phyloP scores from a whole-genome alignment of 495 filamentous ascomycete genomes.

The Glonium stellatum region DNA sequence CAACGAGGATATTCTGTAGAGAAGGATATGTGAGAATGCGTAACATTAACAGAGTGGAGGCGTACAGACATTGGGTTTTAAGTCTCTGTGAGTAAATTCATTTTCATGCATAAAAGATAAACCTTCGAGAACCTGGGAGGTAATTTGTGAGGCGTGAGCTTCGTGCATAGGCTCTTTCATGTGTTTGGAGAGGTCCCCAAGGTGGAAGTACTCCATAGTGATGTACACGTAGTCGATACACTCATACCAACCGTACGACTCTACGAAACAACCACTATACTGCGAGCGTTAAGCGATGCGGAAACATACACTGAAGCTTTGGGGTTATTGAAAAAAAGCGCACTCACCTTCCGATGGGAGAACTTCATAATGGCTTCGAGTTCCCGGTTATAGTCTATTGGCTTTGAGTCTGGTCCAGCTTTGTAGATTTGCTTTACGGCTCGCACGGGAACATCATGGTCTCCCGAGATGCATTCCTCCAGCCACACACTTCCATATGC shows the following conservation, averaged over 20 bases:
- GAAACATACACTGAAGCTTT: too few relatives aligned
- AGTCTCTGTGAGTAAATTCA: conserved; percentile 22
- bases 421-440: conserved; percentile 33
- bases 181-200: not conserved
- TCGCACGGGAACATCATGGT: conserved; percentile 19
- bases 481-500: conserved; percentile 37
- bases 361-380: conserved; percentile 42
- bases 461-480: conserved; percentile 27
- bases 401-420: not conserved
- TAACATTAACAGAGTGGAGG: not conserved
- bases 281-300: not conserved
- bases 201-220: conserved; percentile 37
- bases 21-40: not conserved
- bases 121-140: conserved; percentile 17
- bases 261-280: conserved; percentile 30
- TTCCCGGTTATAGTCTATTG: conserved; percentile 34
- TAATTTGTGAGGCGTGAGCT: not conserved
- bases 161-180: not conserved
- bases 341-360: conserved; percentile 29
- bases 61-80: conserved; percentile 19
- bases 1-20: conserved; percentile 17
- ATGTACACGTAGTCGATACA: conserved; percentile 30
- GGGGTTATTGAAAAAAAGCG: too few relatives aligned
- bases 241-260: conserved; percentile 38
- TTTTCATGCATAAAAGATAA: conserved; percentile 23